Evolutionary conservation across 2,329 filamentous ascomycete species (phyloP).

Genomic region (Onygena corvina): DNA sequence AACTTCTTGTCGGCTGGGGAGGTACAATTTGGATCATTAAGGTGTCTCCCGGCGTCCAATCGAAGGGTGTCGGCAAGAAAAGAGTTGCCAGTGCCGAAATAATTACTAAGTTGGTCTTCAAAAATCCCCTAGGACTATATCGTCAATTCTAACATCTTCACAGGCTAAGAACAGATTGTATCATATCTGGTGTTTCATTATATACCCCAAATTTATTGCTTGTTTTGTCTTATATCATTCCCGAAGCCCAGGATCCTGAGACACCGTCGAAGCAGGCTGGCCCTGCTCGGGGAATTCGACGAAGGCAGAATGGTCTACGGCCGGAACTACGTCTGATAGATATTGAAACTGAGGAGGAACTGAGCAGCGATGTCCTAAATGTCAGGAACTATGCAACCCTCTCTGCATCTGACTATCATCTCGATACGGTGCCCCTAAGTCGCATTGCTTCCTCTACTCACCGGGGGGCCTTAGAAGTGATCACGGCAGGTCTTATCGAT

Average conservation of each 20-base stretch:
- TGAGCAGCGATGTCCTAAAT: constrained; percentile 74
- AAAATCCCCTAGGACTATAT: background rate
- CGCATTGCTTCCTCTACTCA: constrained; percentile 54
- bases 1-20: constrained; percentile 87
- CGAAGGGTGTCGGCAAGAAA: constrained; percentile 56
- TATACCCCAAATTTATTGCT: constrained; percentile 87
- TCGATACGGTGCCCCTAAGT: constrained; percentile 68
- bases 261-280: constrained; percentile 24
- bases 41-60: constrained; percentile 63
- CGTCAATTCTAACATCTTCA: background rate
- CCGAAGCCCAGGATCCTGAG: constrained; percentile 54
- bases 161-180: constrained; percentile 88
- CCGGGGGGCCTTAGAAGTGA: constrained; percentile 61
- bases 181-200: constrained; percentile 91
- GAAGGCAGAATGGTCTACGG: constrained; percentile 65
- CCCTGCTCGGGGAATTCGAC: constrained; percentile 53
- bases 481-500: constrained; percentile 72
- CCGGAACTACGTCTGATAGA: constrained; percentile 89
- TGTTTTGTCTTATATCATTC: constrained; percentile 78
- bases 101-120: constrained; percentile 58
- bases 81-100: constrained; percentile 75
- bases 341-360: constrained; percentile 65
- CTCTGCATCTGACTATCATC: constrained; percentile 80
- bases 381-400: constrained; percentile 79
- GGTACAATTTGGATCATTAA: constrained; percentile 93